These are phyloP conservation scores for Nannizzia gypsea DNA, from an alignment of 2,329 filamentous ascomycete species.

Conservation along the genomic window DNA sequence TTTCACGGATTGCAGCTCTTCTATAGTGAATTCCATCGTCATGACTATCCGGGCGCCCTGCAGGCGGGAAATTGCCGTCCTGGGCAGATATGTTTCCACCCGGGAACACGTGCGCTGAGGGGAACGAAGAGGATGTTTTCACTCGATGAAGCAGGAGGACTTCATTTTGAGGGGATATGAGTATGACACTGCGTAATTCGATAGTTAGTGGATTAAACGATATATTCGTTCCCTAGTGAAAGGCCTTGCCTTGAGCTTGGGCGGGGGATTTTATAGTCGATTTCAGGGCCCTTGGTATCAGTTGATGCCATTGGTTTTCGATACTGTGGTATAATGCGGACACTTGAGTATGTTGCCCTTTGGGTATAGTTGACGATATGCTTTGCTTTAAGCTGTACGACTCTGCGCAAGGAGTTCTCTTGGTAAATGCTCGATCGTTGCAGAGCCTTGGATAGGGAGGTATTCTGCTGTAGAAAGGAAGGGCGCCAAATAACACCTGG, in stretches of 20 bases:
- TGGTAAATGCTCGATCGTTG: neutral
- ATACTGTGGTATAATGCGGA: slow-evolving; percentile 15
- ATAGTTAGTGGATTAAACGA: neutral
- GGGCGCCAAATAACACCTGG: neutral
- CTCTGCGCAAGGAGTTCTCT: neutral
- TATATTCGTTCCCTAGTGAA: neutral
- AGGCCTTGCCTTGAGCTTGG: slow-evolving; percentile 51
- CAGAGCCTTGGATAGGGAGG: neutral
- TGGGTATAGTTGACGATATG: neutral
- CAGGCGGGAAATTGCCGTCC: slow-evolving; percentile 51
- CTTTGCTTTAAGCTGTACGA: neutral
- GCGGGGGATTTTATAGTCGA: slow-evolving; percentile 35
- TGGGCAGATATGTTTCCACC: slow-evolving; percentile 70
- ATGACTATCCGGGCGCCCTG: slow-evolving; percentile 48
- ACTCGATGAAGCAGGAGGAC: slow-evolving; percentile 81
- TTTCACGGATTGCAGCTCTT: slow-evolving; percentile 76
- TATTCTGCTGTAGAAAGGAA: neutral
- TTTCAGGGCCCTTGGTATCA: slow-evolving; percentile 4
- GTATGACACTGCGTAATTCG: slow-evolving; percentile 52
- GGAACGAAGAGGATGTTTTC: slow-evolving; percentile 67
- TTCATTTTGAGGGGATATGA: slow-evolving; percentile 77
- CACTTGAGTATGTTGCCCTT: slow-evolving; percentile 7
- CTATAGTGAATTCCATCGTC: slow-evolving; percentile 62
- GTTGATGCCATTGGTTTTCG: slow-evolving; percentile 12
- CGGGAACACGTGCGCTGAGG: slow-evolving; percentile 89